These are phyloP conservation scores for Aspergillus caelatus DNA, from an alignment of 2,329 filamentous ascomycete species.

Conservation along the genomic window DNA sequence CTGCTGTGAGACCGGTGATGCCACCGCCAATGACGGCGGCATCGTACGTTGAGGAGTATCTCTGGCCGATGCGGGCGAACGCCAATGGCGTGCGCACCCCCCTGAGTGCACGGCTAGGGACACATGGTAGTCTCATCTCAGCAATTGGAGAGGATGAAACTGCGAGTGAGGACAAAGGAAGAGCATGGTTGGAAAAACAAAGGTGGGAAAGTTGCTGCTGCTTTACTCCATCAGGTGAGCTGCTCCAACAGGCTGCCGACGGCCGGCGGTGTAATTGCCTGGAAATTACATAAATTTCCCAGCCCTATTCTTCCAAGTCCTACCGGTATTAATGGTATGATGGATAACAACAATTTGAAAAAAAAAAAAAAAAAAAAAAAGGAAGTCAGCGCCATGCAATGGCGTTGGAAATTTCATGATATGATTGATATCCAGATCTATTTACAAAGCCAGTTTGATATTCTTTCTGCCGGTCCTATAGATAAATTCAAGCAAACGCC, in stretches of 20 bases:
- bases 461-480: constrained; percentile 20
- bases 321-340: too few relatives aligned
- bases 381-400: background rate
- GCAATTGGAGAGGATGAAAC: constrained; percentile 9
- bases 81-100: constrained; percentile 22
- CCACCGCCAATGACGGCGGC: constrained; percentile 78
- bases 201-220: background rate
- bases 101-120: constrained; percentile 25
- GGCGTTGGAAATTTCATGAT: constrained; percentile 12
- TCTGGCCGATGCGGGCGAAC: constrained; percentile 21
- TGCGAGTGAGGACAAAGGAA: constrained; percentile 4
- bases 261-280: constrained; percentile 7
- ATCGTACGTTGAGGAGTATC: constrained; percentile 36
- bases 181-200: background rate
- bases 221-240: constrained; percentile 4
- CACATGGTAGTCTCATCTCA: constrained; percentile 33
- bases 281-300: constrained; percentile 5
- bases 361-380: background rate
- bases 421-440: constrained; percentile 29
- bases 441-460: constrained; percentile 24
- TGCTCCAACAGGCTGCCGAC: background rate
- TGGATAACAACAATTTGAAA: background rate
- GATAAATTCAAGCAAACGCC: constrained; percentile 26
- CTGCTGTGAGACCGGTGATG: constrained; percentile 77
- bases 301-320: background rate